These are phyloP conservation scores for Salvia rosmarinus DNA, from an alignment of 257 asterid genomes.

Conservation along the genomic window DNA sequence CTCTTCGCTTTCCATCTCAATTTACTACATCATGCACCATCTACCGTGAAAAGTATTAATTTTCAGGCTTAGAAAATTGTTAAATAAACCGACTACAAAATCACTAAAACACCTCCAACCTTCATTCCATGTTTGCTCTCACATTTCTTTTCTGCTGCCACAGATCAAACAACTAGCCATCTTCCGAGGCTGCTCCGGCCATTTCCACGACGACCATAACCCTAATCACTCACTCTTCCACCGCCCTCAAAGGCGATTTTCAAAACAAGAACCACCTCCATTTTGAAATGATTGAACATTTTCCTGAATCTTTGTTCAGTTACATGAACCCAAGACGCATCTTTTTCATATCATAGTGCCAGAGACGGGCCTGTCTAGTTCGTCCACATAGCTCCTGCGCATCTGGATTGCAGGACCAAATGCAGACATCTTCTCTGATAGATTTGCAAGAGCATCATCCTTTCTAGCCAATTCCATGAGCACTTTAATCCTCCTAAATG, in stretches of 20 bases:
- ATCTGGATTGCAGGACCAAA: constrained; percentile 50
- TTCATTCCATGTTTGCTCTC: too few relatives aligned
- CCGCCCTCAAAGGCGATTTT: neutral
- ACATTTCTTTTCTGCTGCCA: too few relatives aligned
- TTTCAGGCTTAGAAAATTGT: too few relatives aligned
- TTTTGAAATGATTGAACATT: neutral
- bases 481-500: constrained; percentile 85
- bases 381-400: constrained; percentile 39
- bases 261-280: neutral
- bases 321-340: neutral
- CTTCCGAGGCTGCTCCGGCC: neutral
- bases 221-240: neutral
- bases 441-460: constrained; percentile 50
- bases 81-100: too few relatives aligned
- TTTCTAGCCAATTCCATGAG: constrained; percentile 82
- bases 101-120: too few relatives aligned
- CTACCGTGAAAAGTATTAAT: too few relatives aligned
- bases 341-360: constrained; percentile 33
- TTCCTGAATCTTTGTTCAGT: neutral
- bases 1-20: too few relatives aligned
- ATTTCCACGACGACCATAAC: neutral
- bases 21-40: too few relatives aligned
- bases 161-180: neutral
- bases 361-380: constrained; percentile 48
- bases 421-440: constrained; percentile 70